Base-by-base conservation (phyloP, 2,329 filamentous ascomycete genomes). In the Sclerotinia spermophila region DNA sequence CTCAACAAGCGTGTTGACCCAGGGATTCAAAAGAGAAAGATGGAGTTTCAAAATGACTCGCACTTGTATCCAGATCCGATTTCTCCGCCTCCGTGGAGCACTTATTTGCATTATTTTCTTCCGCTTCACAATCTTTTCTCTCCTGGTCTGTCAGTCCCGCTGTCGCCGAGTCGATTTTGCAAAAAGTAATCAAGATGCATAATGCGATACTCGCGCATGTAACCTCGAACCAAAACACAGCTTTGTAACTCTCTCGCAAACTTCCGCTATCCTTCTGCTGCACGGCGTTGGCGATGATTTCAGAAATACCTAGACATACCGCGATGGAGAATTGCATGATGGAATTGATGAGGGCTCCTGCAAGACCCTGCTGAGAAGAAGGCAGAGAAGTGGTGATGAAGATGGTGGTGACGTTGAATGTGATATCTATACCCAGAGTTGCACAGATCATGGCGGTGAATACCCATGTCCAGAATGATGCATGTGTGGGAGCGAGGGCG, bases 301-400 rank as follows among this genome's bases (percentile, higher is more conserved):
- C 51, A 7, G 60, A 66, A n/a, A 70, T 24, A 17, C 68, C 68
- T 10, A 70, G 19, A 44, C 68, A 70, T 30, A 66, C 48, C 10
- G 68, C 68, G 30, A 70, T 66, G 6, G 68, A 48, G 2, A 70
- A 40, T 45, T 70, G 68, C 68, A 70, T 70, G 5, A 66, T 70
- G 4, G 68, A 66, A 78, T 90, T 92, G 76, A 92, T 88, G 56
- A 93, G 78, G 0, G 87, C 91, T 1, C 90, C 90, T 0, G 90
- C 91, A 0, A 92, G 82, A 0, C 90, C 90, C 77, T 94, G 91
- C 51, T 87, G 83, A 8, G 86, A 83, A 3, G 83, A 82, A 0
- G 90, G 89, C 73, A 93, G 82, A 27, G 85, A 86, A 0, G 90
- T 93, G 0, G 90, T 93, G 78, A 92, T 90, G 80, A 91, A 93